Base-by-base conservation (phyloP, 805 yeast genomes). In the Candida maris region DNA sequence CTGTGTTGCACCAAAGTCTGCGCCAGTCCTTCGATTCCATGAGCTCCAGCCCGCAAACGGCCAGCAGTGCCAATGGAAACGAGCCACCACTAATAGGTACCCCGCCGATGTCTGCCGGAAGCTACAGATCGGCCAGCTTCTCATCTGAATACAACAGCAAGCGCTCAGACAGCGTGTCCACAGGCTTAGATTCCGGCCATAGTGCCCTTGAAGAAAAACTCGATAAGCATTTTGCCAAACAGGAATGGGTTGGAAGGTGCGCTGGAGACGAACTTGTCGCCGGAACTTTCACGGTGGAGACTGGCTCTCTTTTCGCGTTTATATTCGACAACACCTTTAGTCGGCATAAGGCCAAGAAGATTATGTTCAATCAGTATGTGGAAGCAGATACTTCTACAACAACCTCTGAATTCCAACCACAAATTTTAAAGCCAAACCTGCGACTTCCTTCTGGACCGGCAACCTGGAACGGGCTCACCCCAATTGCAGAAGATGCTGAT, bases 291-390 rank as follows among this genome's bases (percentile, higher is more conserved):
- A 67, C 69, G n/a, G 81, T 81, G 3, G 60, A 59, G 3, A 65
- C 70, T 17, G 84, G 81, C 6, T 91, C 91, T 2, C 73, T 81
- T 51, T 83, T 75, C 61, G 97, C 96, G 0, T 85, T 91, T 56
- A 81, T 93, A 18, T 83, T 91, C 54, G 97, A 91, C 61, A 91
- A 91, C 62, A 83, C 95, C 0, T 86, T 88, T 50, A 82, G 96
- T 21, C 87, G 85, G 52, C 85, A 82, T 21, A 81, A 80, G 16
- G 79, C 87, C 31, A 93, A 91, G 59, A 86, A 83, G 41, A 78
- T 91, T 1, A 67, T 79, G 38, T 88, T 88, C 59, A 73, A 79
- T 37, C 74, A 71, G 30, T 64, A 65, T 37, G 60, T 64, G 5
- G 50, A 51, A 34, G 28, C 20, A 9, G 34, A 19, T 12, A 34